Percentiles rank a stretch among this genome's conserved stretches.
phyloP scores from a whole-genome alignment of 768 basidiomycete species.

The Lactifluus rugatus region DNA sequence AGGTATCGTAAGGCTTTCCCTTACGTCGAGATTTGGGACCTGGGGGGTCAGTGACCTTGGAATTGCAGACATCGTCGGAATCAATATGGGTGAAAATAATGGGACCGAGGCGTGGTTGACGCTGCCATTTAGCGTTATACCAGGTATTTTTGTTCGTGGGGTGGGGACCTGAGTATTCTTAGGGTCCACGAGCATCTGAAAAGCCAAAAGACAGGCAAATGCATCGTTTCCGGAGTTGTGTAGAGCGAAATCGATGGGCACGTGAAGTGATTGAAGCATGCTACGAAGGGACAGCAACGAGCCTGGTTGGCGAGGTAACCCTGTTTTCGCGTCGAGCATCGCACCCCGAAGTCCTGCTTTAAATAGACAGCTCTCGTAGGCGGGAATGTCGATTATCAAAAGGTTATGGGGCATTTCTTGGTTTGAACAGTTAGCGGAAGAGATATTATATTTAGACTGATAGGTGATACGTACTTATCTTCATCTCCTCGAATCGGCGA shows the following conservation, averaged over 20 bases:
- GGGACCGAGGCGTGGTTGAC: slow-evolving; percentile 9
- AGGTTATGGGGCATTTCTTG: slow-evolving; percentile 68
- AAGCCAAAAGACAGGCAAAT: slow-evolving; percentile 52
- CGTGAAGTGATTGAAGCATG: slow-evolving; percentile 50
- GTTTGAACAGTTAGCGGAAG: background rate
- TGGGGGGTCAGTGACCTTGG: slow-evolving; percentile 9
- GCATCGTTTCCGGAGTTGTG: slow-evolving; percentile 81
- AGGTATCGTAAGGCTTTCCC: background rate
- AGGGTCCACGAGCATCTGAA: slow-evolving; percentile 63
- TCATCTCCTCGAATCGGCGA: slow-evolving; percentile 63
- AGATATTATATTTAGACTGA: slow-evolving; percentile 4
- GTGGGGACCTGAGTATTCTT: slow-evolving; percentile 28
- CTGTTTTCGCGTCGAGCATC: slow-evolving; percentile 54
- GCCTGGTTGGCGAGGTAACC: slow-evolving; percentile 40
- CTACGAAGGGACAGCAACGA: slow-evolving; percentile 54
- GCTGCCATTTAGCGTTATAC: background rate
- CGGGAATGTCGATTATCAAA: slow-evolving; percentile 54
- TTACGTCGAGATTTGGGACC: background rate
- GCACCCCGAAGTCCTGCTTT: slow-evolving; percentile 42
- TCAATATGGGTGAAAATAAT: slow-evolving; percentile 12
- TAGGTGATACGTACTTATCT: slow-evolving; percentile 49
- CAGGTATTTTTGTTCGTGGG: slow-evolving; percentile 5
- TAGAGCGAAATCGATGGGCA: slow-evolving; percentile 34
- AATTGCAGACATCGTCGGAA: slow-evolving; percentile 6
- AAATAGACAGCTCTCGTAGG: slow-evolving; percentile 57